Evolutionary conservation across 2,329 filamentous ascomycete species (phyloP).

Genomic region (Dissoconium aciculare): DNA sequence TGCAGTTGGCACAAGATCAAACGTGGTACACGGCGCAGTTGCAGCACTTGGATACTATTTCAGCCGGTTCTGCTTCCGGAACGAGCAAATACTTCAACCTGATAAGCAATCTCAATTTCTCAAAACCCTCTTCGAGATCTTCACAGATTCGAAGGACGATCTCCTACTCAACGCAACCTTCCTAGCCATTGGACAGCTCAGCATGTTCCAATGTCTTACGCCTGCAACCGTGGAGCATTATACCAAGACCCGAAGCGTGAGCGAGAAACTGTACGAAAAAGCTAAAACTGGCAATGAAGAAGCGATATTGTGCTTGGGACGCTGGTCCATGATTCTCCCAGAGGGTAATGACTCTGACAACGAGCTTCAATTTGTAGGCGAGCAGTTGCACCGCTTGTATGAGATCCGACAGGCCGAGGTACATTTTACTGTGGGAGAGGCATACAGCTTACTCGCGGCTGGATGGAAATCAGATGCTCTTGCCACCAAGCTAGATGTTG

Average conservation of each 20-base stretch:
- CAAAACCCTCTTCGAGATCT: slow-evolving; percentile 34
- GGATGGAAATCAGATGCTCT: slow-evolving; percentile 77
- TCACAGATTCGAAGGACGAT: slow-evolving; percentile 40
- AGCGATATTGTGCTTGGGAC: slow-evolving; percentile 67
- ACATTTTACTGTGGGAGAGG: slow-evolving; percentile 82
- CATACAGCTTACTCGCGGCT: slow-evolving; percentile 59
- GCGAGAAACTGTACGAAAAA: slow-evolving; percentile 48
- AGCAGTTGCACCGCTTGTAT: slow-evolving; percentile 59
- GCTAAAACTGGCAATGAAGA: slow-evolving; percentile 70
- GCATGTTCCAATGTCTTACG: slow-evolving; percentile 42
- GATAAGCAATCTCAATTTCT: slow-evolving; percentile 26
- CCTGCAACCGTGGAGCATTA: slow-evolving; percentile 23
- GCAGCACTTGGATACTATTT: slow-evolving; percentile 43
- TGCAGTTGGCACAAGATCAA: slow-evolving; percentile 44
- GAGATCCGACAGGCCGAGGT: slow-evolving; percentile 75
- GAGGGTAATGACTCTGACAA: slow-evolving; percentile 27
- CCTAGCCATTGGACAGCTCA: slow-evolving; percentile 45
- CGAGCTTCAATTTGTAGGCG: slow-evolving; percentile 42
- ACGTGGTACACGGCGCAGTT: slow-evolving; percentile 46
- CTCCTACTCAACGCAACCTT: slow-evolving; percentile 44
- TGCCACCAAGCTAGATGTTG: slow-evolving; percentile 59
- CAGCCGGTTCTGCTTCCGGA: slow-evolving; percentile 41
- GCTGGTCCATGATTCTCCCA: slow-evolving; percentile 51
- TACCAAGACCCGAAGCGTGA: slow-evolving; percentile 27
- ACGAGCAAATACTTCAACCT: slow-evolving; percentile 4